These are phyloP conservation scores for Prosopis cineraria DNA, from an alignment of 306 rosid genomes.

Conservation along the genomic window DNA sequence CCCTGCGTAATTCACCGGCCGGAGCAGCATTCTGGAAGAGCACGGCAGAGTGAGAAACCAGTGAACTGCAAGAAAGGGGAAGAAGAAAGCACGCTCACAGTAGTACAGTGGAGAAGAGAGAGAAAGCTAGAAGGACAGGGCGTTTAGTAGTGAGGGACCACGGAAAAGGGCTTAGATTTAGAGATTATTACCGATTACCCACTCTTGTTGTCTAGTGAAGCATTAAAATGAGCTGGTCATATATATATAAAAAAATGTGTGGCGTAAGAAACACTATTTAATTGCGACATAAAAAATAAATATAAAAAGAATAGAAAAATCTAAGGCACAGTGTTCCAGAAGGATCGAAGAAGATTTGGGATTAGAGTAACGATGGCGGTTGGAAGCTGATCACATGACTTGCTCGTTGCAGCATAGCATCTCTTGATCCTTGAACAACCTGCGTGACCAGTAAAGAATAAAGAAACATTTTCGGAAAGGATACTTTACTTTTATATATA, in stretches of 20 bases:
- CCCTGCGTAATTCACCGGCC: background rate
- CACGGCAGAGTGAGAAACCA: background rate
- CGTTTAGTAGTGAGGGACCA: background rate
- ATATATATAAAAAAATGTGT: background rate
- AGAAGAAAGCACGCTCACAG: background rate
- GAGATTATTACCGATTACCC: constrained; percentile 53
- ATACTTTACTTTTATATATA: background rate
- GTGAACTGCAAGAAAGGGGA: background rate
- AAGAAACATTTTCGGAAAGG: constrained; percentile 3
- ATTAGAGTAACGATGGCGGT: constrained; percentile 31
- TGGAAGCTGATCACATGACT: constrained; percentile 49
- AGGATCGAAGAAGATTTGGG: constrained; percentile 24
- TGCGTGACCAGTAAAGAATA: constrained; percentile 14
- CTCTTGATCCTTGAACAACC: constrained; percentile 19
- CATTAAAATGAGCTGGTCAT: background rate
- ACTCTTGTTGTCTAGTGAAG: background rate
- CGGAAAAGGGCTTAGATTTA: constrained; percentile 15
- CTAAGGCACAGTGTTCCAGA: constrained; percentile 21
- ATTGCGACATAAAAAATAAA: background rate
- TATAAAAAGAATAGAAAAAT: background rate
- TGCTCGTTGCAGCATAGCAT: background rate
- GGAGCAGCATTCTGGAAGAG: constrained; percentile 50
- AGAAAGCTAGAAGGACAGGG: background rate
- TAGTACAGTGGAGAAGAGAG: background rate
- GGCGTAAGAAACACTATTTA: background rate